Evolutionary conservation across 129 eudicot species (phyloP), one percentile per base, ranked within the genome.

Genomic region (Flaveria bidentis): DNA sequence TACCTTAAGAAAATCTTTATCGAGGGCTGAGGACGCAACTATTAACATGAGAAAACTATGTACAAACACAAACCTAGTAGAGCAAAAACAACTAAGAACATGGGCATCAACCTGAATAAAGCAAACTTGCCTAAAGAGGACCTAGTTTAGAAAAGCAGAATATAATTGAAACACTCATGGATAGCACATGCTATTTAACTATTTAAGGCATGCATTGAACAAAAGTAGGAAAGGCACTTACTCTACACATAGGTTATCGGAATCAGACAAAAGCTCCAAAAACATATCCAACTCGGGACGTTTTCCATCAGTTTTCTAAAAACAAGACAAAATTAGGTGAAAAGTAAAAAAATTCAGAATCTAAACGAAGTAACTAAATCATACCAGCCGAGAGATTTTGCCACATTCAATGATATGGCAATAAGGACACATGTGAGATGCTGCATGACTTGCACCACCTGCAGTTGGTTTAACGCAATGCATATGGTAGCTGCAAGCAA

Each of bases 361-460:
- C 20, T 64, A 22, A 9, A 63, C 44, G 72, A 70, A 30, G 4
- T 64, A 80, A 61, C n/a, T 44, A 74, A 60, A 6, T 76, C 89
- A 46, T 81, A 94, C 99, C 97, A 89, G 81, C 33, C 78, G 80
- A 76, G 82, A 72, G 72, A 85, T 78, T 78, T 86, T 89, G 25
- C 95, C 88, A 42, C 84, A 83, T 76, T 74, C 83, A n/a, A 91
- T 67, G 79, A 80, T 83, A 67, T 79, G 80, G 76, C 99, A 95
- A 77, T 83, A 86, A 25, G 86, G 86, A 85, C 99, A 95, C 0
- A 82, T 49, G 78, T 28, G 67, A 13, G 74, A 28, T 22, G 77
- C 30, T 42, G 69, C 42, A 42, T 73, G 74, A 80, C 79, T 76
- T 68, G 82, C 16, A 73, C 78, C 86, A 69, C 76, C 88, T 14